Evolutionary conservation across 768 basidiomycete species (phyloP), one percentile per base, ranked within the genome.

Genomic region (Trametes cinnabarina): DNA sequence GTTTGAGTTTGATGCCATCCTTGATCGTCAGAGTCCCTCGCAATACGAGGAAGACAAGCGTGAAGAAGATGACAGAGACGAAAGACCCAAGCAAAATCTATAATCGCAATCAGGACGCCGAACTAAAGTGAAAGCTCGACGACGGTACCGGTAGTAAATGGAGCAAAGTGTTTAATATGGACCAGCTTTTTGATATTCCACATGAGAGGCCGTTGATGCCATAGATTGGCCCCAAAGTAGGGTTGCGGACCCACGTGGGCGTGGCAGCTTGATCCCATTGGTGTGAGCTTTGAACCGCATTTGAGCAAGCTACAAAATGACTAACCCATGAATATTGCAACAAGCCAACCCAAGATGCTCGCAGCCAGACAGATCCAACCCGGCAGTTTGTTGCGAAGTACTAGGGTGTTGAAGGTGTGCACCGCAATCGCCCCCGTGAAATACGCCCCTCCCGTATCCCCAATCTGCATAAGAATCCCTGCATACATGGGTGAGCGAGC

Each of bases 331-430:
- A 77, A 55, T 8, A 75, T 60, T 12, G 86, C 73, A 25, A 74
- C 61, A 8, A 69, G 61, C 88, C 88, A 90, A 46, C 88, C 88
- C 41, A 80, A 40, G 14, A 64, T 48, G 20, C 82, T 78, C 10
- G 73, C 69, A 3, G 69, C 67, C 2, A 71, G 67, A 57, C 78
- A 82, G 28, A 82, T 71, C 69, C 82, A 74, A 14, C 69, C 65
- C 8, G 83, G 79, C 58, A 83, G 82, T 34, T 79, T 79, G 58
- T 75, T 74, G 42, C 76, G 77, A 52, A 90, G 72, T 14, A 86
- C 83, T 37, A 90, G 74, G 15, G 87, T 82, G 61, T 76, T 80
- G 74, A 89, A 87, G 0, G 84, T 83, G 68, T 91, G 88, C 10
- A 88, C 63, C 0, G 84, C 84, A 62, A 88, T 85, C 5, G 78